Percentiles rank a stretch among this genome's conserved stretches.
These are phyloP conservation scores for Thraustochytrium sp. DNA, from an alignment of 352 stramenopile genomes.

Conservation along the genomic window DNA sequence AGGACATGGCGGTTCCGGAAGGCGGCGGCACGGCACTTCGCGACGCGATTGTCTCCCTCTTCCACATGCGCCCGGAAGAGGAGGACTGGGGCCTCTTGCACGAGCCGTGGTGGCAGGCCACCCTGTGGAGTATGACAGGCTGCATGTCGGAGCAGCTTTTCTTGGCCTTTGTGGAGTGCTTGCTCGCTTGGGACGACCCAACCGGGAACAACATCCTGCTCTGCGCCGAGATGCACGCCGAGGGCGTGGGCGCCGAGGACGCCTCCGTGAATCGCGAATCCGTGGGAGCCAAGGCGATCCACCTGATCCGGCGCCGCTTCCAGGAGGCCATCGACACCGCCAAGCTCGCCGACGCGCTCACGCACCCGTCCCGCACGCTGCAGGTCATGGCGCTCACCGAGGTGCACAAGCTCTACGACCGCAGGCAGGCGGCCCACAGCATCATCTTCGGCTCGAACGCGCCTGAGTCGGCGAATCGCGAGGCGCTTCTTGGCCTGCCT, in stretches of 20 bases:
- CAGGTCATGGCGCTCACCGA: conserved; percentile 5
- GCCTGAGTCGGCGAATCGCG: not conserved
- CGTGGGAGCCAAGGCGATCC: not conserved
- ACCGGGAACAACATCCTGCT: not conserved
- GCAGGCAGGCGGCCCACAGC: not conserved
- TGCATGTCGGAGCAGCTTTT: not conserved
- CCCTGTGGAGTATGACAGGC: not conserved
- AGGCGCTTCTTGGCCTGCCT: not conserved
- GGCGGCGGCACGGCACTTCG: not conserved
- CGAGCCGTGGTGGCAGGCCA: conserved; percentile 22
- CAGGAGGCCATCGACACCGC: not conserved
- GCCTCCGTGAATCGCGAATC: not conserved
- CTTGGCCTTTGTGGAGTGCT: not conserved
- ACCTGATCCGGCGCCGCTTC: not conserved
- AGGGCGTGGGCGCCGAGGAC: not conserved
- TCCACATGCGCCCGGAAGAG: not conserved
- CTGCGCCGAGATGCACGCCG: conserved; percentile 8
- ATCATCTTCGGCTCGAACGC: not conserved
- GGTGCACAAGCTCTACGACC: conserved; percentile 21
- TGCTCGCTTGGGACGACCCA: not conserved
- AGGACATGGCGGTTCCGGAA: not conserved
- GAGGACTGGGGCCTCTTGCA: not conserved
- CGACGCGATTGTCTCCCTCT: not conserved
- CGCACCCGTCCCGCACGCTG: not conserved
- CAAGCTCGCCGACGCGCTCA: not conserved